Percentiles rank a stretch among this genome's conserved stretches.
Evolutionary conservation across 805 yeast genomes (phyloP).

Genomic region (Zygoascus bituminiphila): DNA sequence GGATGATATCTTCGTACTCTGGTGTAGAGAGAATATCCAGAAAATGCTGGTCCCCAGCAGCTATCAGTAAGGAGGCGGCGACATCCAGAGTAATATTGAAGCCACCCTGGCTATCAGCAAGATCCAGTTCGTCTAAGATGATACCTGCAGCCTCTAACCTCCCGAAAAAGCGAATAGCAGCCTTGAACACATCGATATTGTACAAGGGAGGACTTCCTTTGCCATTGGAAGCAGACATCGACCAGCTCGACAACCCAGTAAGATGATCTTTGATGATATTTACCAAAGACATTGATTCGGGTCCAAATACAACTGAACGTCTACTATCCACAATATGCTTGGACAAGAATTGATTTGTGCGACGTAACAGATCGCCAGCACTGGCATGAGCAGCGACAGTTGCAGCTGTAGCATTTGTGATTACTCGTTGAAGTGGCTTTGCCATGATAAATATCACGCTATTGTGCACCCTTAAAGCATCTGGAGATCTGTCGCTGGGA

Average conservation of each 20-base stretch:
- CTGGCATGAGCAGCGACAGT: conserved; percentile 5
- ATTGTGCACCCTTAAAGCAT: conserved; percentile 38
- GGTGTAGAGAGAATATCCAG: not conserved
- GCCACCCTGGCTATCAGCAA: conserved; percentile 19
- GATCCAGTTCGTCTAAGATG: conserved; percentile 19
- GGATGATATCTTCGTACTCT: not conserved
- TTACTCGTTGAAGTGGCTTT: conserved; percentile 15
- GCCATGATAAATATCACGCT: conserved; percentile 30
- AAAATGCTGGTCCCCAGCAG: not conserved
- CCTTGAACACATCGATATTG: conserved; percentile 8
- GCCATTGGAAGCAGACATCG: conserved; percentile 17
- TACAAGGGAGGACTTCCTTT: conserved; percentile 18
- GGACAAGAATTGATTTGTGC: not conserved
- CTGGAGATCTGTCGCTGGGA: conserved; percentile 35
- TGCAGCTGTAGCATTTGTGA: conserved; percentile 6
- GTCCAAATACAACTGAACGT: conserved; percentile 4
- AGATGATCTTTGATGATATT: conserved; percentile 18
- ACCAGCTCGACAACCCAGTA: conserved; percentile 18
- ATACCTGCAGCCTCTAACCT: conserved; percentile 14
- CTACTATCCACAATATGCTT: not conserved
- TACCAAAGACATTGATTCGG: conserved; percentile 7
- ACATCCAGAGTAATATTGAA: conserved; percentile 19
- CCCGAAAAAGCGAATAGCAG: conserved; percentile 20
- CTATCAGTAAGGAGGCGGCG: conserved; percentile 14
- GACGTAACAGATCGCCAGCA: conserved; percentile 4